phyloP scores from a whole-genome alignment of 2,329 filamentous ascomycete species.

The Aspergillus novofumigatus region DNA sequence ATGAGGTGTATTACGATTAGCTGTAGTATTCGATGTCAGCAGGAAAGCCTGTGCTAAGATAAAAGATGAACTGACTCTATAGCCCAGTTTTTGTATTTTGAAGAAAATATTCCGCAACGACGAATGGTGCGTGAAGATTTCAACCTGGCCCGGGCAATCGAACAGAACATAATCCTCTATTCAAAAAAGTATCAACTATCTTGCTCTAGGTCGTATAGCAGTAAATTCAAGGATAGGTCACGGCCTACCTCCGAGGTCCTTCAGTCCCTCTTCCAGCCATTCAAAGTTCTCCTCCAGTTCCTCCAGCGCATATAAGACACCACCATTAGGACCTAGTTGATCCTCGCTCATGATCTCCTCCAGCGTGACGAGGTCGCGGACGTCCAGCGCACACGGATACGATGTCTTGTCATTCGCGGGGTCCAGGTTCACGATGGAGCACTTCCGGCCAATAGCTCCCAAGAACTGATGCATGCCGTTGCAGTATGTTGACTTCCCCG shows the following conservation, averaged over 20 bases:
- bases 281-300: slow-evolving; percentile 92
- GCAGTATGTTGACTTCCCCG: slow-evolving; percentile 96
- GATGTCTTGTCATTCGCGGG: slow-evolving; percentile 91
- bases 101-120: slow-evolving; percentile 90
- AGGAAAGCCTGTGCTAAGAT: background rate
- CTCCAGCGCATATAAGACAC: slow-evolving; percentile 87
- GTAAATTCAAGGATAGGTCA: background rate
- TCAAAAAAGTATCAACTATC: background rate
- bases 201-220: background rate
- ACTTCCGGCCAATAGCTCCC: slow-evolving; percentile 89
- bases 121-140: slow-evolving; percentile 92
- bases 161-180: slow-evolving; percentile 87
- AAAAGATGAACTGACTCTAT: slow-evolving; percentile 62
- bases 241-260: slow-evolving; percentile 60
- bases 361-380: slow-evolving; percentile 80
- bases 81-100: slow-evolving; percentile 82
- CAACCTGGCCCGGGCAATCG: slow-evolving; percentile 94
- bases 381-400: slow-evolving; percentile 86
- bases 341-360: slow-evolving; percentile 95
- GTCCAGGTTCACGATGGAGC: slow-evolving; percentile 93
- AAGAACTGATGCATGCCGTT: slow-evolving; percentile 99
- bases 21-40: slow-evolving; percentile 45
- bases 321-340: slow-evolving; percentile 85
- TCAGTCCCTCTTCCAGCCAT: slow-evolving; percentile 80
- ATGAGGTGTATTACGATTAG: slow-evolving; percentile 90